A percentile compares a stretch with the other conserved stretches of the same genome.
These are phyloP conservation scores for Sarocladium oryzae DNA, from an alignment of 2,329 filamentous ascomycete species.

Conservation along the genomic window DNA sequence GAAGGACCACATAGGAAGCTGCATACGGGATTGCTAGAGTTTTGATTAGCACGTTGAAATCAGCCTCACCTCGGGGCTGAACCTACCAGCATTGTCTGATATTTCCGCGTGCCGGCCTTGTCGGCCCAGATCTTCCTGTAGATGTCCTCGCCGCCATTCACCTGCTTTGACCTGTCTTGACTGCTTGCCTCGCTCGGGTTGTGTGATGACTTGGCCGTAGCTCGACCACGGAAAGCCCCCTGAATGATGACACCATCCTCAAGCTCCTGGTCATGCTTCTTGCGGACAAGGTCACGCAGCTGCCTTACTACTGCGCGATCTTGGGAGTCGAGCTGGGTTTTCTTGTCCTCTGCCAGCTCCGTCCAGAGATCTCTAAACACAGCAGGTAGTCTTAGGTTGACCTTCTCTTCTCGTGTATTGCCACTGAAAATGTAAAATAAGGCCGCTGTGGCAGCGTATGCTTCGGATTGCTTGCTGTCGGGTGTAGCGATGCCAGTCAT, in stretches of 20 bases:
- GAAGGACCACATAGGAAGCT: conserved; percentile 86
- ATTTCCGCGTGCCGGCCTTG: conserved; percentile 53
- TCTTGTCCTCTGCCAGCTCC: conserved; percentile 67
- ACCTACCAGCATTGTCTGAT: conserved; percentile 69
- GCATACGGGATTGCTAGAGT: conserved; percentile 56
- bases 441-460: conserved; percentile 73
- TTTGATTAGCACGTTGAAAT: conserved; percentile 9
- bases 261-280: conserved; percentile 61
- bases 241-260: conserved; percentile 71
- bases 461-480: conserved; percentile 75
- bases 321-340: conserved; percentile 59
- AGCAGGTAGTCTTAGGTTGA: conserved; percentile 68
- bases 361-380: conserved; percentile 82
- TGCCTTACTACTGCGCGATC: conserved; percentile 65
- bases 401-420: conserved; percentile 80
- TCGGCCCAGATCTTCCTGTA: conserved; percentile 54
- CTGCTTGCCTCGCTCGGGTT: conserved; percentile 43
- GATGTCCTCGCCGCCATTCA: conserved; percentile 36
- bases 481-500: conserved; percentile 72
- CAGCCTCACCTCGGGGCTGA: conserved; percentile 5
- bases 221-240: conserved; percentile 65
- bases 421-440: conserved; percentile 75
- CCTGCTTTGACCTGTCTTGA: conserved; percentile 36
- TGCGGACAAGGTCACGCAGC: conserved; percentile 63
- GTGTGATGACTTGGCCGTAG: conserved; percentile 35